Percentiles rank a stretch among this genome's conserved stretches.
phyloP scores from a whole-genome alignment of 768 basidiomycete species.

The Pleurotus tuber-regium region DNA sequence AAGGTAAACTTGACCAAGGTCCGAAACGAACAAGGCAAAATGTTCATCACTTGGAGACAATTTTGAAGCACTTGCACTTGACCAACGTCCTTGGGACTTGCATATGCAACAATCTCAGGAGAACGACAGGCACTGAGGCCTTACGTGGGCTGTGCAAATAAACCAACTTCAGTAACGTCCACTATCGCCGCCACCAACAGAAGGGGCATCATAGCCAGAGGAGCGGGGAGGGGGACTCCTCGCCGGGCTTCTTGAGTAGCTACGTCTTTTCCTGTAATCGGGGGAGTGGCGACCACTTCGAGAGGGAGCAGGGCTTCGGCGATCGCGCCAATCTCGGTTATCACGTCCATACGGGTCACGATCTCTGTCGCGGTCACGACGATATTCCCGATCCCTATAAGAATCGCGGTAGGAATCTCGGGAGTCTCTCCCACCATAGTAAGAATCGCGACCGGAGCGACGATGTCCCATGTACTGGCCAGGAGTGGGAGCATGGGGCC shows the following conservation, averaged over 20 bases:
- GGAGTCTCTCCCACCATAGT: conserved; percentile 29
- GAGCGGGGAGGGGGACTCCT: conserved; percentile 57
- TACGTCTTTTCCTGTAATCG: conserved; percentile 71
- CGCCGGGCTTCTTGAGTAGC: conserved; percentile 79
- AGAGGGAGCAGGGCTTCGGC: conserved; percentile 68
- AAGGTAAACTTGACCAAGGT: conserved; percentile 39
- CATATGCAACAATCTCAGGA: conserved; percentile 11
- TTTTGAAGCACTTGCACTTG: conserved; percentile 42
- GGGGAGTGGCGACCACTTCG: conserved; percentile 72
- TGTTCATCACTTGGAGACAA: conserved; percentile 34
- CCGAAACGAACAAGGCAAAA: conserved; percentile 39
- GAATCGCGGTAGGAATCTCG: conserved; percentile 37
- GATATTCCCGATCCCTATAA: conserved; percentile 45
- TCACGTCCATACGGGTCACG: conserved; percentile 70
- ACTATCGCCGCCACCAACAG: conserved; percentile 27
- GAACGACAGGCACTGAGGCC: conserved; percentile 11
- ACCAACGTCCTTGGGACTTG: conserved; percentile 32
- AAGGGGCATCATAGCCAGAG: conserved; percentile 24
- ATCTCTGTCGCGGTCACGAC: conserved; percentile 49
- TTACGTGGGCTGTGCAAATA: conserved; percentile 14
- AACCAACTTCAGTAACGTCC: conserved; percentile 33
- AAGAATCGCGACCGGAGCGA: conserved; percentile 43
- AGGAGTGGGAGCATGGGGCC: conserved; percentile 94
- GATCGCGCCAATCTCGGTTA: conserved; percentile 74
- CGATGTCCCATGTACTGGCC: conserved; percentile 98